Base-by-base conservation (phyloP, 2,329 filamentous ascomycete genomes). In the Coniochaeta prunicola region DNA sequence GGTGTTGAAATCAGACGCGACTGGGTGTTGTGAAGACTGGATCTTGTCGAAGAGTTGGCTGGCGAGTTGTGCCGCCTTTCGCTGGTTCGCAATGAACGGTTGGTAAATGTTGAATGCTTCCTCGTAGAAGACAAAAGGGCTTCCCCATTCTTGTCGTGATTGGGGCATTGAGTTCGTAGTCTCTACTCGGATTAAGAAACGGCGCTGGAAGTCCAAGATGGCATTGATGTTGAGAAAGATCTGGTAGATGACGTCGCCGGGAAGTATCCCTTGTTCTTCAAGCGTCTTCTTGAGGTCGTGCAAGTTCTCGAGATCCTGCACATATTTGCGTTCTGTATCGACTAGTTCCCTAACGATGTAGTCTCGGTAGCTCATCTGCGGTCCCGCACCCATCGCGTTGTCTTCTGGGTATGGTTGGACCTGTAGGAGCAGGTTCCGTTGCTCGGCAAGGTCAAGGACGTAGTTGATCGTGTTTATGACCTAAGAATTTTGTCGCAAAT, bases 181-280 rank as follows among this genome's bases (percentile, higher is more conserved):
- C 76, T 99, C 94, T 62, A 99, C 90, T 58, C 92, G 88, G 67
- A 99, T 97, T 54, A 99, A 79, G 68, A 99, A 97, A 30, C 92
- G 86, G 62, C 96, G 88, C 70, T 97, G 93, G 70, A 97, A 96
- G 73, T 99, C 94, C 57, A 99, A 82, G 54, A 99, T 90, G 31
- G 90, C 86, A 71, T 97, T 96, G 69, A 97, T 86, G 74, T 99
- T 99, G 62, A 97, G 81, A 74, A 99, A 99, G 62, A 99, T 97
- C 69, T 92, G 87, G 75, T 97, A 92, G 24, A 96, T 88, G 10
- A 88, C 85, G 70, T 99, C 94, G 58, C 94, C 93, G 1, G 91
- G 89, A 63, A 97, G 86, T 38, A 91, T 85, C 38, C 92, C 92
- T 64, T 88, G 92, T 70, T 96, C 89, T 66, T 97, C 92, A 58